These are phyloP conservation scores for Balansia obtecta DNA, from an alignment of 2,329 filamentous ascomycete species.

Conservation along the genomic window DNA sequence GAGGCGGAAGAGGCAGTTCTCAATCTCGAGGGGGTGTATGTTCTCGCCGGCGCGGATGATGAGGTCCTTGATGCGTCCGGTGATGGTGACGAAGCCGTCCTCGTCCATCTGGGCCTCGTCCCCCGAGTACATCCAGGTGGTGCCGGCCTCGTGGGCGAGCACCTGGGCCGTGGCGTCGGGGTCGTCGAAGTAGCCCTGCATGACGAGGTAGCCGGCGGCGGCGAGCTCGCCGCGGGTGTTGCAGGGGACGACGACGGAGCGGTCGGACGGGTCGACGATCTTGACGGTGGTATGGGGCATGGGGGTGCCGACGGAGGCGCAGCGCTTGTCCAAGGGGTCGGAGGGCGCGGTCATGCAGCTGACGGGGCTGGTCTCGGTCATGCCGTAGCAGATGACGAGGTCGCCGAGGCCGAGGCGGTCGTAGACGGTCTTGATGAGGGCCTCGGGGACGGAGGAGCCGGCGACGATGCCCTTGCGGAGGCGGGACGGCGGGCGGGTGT, in stretches of 20 bases:
- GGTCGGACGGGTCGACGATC: constrained; percentile 59
- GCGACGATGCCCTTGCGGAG: constrained; percentile 87
- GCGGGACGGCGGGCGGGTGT: constrained; percentile 14
- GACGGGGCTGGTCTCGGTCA: constrained; percentile 81
- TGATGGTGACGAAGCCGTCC: constrained; percentile 78
- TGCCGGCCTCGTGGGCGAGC: constrained; percentile 33
- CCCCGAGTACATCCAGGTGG: constrained; percentile 79
- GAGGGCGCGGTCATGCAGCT: constrained; percentile 69
- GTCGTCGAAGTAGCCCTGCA: constrained; percentile 86
- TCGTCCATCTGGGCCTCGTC: constrained; percentile 81
- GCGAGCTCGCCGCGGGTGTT: constrained; percentile 69
- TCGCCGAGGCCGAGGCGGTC: constrained; percentile 63
- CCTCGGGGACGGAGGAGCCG: constrained; percentile 70
- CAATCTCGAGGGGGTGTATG: constrained; percentile 85
- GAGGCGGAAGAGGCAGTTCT: constrained; percentile 73
- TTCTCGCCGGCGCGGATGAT: constrained; percentile 95
- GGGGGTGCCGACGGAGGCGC: constrained; percentile 63
- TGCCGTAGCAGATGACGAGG: constrained; percentile 89
- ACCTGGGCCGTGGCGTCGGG: constrained; percentile 55
- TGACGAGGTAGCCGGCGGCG: constrained; percentile 73
- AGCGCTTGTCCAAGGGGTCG: constrained; percentile 62
- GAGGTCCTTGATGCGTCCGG: constrained; percentile 84
- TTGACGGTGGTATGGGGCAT: constrained; percentile 72
- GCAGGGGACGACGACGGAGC: constrained; percentile 49
- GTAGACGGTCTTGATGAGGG: constrained; percentile 69